Percentiles rank a stretch among this genome's conserved stretches.
Evolutionary conservation across 208 protist genomes (phyloP).

Genomic region (Angomonas deanei): DNA sequence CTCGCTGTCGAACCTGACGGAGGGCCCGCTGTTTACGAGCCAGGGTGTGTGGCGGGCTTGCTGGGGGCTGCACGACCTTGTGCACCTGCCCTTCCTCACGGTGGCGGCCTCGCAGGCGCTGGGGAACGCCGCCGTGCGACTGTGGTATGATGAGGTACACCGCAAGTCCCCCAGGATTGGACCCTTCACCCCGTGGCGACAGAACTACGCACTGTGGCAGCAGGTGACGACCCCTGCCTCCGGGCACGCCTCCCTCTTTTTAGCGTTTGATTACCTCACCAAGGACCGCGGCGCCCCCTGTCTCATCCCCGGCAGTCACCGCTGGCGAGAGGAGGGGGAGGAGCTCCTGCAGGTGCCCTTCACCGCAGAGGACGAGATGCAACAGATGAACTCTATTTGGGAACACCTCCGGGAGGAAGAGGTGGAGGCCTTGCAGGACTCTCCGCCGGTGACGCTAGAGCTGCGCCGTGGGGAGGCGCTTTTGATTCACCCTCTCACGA

Average conservation of each 20-base stretch:
- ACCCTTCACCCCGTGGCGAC: conserved; percentile 77
- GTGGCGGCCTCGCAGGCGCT: conserved; percentile 78
- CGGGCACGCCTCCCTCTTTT: conserved; percentile 64
- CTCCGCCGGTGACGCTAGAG: conserved; percentile 67
- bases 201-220: conserved; percentile 80
- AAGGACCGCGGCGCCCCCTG: conserved; percentile 81
- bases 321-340: conserved; percentile 34
- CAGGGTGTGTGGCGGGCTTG: conserved; percentile 77
- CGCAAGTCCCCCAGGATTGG: conserved; percentile 69
- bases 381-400: conserved; percentile 85
- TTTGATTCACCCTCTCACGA: conserved; percentile 72
- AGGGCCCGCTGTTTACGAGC: conserved; percentile 79
- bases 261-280: conserved; percentile 78
- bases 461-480: conserved; percentile 71
- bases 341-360: not conserved
- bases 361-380: conserved; percentile 41
- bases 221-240: conserved; percentile 46
- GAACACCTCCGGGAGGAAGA: conserved; percentile 72
- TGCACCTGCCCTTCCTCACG: conserved; percentile 73
- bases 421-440: conserved; percentile 75
- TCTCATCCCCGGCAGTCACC: conserved; percentile 74
- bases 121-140: conserved; percentile 64
- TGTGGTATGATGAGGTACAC: conserved; percentile 85
- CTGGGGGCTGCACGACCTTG: conserved; percentile 85
- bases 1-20: conserved; percentile 64